Evolutionary conservation across 768 basidiomycete genomes (phyloP), one percentile per base, ranked within the genome.

Genomic region (Leucogyrophana mollusca): DNA sequence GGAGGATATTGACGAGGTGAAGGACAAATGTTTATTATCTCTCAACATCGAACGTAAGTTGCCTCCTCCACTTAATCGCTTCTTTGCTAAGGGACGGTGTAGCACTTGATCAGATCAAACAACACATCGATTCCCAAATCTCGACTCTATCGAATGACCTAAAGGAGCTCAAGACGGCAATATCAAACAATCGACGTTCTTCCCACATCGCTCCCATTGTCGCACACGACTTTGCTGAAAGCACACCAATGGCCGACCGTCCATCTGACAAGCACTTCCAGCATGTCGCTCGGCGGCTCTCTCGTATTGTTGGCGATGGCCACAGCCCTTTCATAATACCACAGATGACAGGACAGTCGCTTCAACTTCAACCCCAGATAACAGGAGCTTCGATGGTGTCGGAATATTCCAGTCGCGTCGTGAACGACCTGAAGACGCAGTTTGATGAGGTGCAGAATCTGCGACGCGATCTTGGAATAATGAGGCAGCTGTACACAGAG

Each of bases 41-140:
- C 71, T 99, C 39, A 96, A 97, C 56, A 94, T 99, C 49, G 95
- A 98, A 77, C 90, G 95, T 97, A 67, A 68, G 94, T 82, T 9
- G 16, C 14, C 18, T 9, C 35, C 35, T 16, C n/a, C 37, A 54
- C 13, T 30, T 17, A 8, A n/a, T 27, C 46, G 20, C 44, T 30
- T 51, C 9, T 16, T 46, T 54, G 43, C 58, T 32, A 38, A 21
- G 33, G 6, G 17, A 23, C 43, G 49, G 45, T 49, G 16, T 56
- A 99, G 95, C 93, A 18, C 83, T 98, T 45, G 94, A 99, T 67
- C 95, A 98, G 64, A 95, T 99, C 65, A 97, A 95, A 63, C 93
- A 97, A 59, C 95, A 99, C 62, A 94, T 99, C 55, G 95, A 99
- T 59, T 59, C 82, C 2, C 94, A 95, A 57, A 94, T 99, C 51